These are phyloP conservation scores for Rhypophila decipiens DNA, from an alignment of 495 filamentous ascomycete genomes.

Conservation along the genomic window DNA sequence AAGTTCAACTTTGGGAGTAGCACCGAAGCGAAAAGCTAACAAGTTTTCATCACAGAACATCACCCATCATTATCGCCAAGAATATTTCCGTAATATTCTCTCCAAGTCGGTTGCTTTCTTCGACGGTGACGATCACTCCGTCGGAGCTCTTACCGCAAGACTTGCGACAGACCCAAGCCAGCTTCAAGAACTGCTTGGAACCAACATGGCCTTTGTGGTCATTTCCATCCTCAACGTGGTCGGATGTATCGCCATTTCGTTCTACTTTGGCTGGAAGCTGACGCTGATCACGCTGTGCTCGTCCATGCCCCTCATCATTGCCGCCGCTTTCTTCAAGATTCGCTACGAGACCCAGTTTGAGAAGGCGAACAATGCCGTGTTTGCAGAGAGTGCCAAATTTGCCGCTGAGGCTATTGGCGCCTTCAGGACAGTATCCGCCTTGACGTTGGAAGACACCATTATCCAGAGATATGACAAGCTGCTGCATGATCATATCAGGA, in stretches of 20 bases:
- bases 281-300: slow-evolving; percentile 44
- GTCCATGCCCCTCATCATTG: slow-evolving; percentile 44
- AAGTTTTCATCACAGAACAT: slow-evolving; percentile 35
- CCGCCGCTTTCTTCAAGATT: slow-evolving; percentile 45
- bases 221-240: slow-evolving; percentile 45
- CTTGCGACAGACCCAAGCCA: slow-evolving; percentile 55
- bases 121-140: slow-evolving; percentile 44
- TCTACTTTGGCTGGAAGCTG: slow-evolving; percentile 54
- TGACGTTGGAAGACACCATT: slow-evolving; percentile 50
- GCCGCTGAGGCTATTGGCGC: slow-evolving; percentile 51
- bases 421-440: slow-evolving; percentile 49
- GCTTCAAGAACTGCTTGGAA: slow-evolving; percentile 57
- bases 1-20: slow-evolving; percentile 9
- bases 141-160: slow-evolving; percentile 43
- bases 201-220: slow-evolving; percentile 44
- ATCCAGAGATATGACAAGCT: slow-evolving; percentile 41
- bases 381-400: slow-evolving; percentile 50
- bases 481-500: slow-evolving; percentile 43
- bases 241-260: slow-evolving; percentile 43
- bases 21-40: no score
- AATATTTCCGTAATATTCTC: slow-evolving; percentile 56
- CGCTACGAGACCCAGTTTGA: slow-evolving; percentile 49
- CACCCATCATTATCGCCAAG: slow-evolving; percentile 46
- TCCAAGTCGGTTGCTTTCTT: slow-evolving; percentile 52
- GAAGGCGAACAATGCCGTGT: slow-evolving; percentile 43